Evolutionary conservation across 2,329 filamentous ascomycete species (phyloP).

Genomic region (Monilinia laxa): DNA sequence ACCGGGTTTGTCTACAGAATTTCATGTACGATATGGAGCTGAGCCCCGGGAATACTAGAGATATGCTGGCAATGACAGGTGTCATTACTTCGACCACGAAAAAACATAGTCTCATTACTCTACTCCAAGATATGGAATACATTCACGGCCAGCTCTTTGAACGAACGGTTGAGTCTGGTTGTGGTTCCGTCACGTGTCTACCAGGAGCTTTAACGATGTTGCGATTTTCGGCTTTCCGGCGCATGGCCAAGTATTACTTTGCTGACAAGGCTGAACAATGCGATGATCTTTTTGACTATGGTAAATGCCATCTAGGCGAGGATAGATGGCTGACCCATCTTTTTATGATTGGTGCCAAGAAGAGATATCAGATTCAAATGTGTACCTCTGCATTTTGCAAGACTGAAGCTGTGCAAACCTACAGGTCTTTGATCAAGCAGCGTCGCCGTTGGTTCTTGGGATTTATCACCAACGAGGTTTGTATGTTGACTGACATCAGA

Average conservation of each 20-base stretch:
- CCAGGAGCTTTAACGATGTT: conserved; percentile 94
- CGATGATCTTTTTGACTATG: conserved; percentile 94
- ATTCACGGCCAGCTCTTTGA: conserved; percentile 96
- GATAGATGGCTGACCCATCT: conserved; percentile 96
- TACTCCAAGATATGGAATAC: conserved; percentile 97
- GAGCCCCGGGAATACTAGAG: conserved; percentile 84
- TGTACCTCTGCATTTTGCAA: conserved; percentile 98
- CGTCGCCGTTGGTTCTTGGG: conserved; percentile 94
- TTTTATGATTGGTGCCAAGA: conserved; percentile 96
- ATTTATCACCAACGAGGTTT: conserved; percentile 96
- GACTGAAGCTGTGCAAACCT: conserved; percentile 92
- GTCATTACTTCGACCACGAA: conserved; percentile 93
- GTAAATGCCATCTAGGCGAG: conserved; percentile 91
- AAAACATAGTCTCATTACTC: conserved; percentile 83
- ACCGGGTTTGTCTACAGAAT: conserved; percentile 89
- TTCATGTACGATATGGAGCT: conserved; percentile 99
- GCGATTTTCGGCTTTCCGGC: conserved; percentile 91
- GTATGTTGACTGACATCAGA: conserved; percentile 93
- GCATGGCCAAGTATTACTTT: conserved; percentile 98
- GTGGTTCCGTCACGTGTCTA: conserved; percentile 90
- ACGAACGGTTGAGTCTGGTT: conserved; percentile 90
- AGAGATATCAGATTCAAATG: conserved; percentile 95
- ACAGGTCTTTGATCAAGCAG: conserved; percentile 84
- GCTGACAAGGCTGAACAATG: conserved; percentile 94
- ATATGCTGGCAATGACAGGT: conserved; percentile 97